Base-by-base conservation (phyloP, 2,329 filamentous ascomycete species). In the Herpomyces periplanetae region DNA sequence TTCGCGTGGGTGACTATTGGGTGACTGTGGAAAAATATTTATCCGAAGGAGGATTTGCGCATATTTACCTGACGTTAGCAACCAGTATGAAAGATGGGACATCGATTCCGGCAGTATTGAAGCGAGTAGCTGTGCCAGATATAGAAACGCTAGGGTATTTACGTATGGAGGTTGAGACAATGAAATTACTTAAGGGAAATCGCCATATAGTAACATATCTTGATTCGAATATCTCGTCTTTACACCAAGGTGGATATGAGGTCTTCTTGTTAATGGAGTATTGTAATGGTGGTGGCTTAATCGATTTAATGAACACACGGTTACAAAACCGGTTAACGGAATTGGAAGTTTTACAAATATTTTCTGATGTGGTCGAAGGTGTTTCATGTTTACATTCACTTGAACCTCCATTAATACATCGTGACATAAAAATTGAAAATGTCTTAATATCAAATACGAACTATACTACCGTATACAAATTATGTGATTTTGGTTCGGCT, bases 311-410 rank as follows among this genome's bases (percentile, higher is more conserved):
- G 80, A 96, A 96, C 41, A 96, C 80, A 13, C 57, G 80, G 20
- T 44, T 96, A 31, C 80, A 96, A 41, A 73, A 96, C 37, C 64
- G 80, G 19, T 48, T 96, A 38, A 96, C 75, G 13, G 80, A 96
- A 43, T 75, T 80, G 19, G 80, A 96, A 45, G 87, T 96, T 29
- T 45, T 96, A 30, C 64, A 73, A 44, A 91, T 96, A 39, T 91
- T 96, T 41, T 63, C 63, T 19, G 80, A 96, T 36, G 68, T 88
- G 21, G 65, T 73, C 18, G 75, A 91, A 42, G 80, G 80, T 14
- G 71, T 96, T 17, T 80, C 80, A 12, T 87, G 71, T 37, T 96
- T 96, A 80, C 80, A 96, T 41, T 96, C 96, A 39, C 57, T 96
- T 18, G 84, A 84, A 40, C 80, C 80, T 3, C 59, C 80, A 19